Evolutionary conservation across 2,329 filamentous ascomycete species (phyloP).

Genomic region (Trichophyton mentagrophytes): DNA sequence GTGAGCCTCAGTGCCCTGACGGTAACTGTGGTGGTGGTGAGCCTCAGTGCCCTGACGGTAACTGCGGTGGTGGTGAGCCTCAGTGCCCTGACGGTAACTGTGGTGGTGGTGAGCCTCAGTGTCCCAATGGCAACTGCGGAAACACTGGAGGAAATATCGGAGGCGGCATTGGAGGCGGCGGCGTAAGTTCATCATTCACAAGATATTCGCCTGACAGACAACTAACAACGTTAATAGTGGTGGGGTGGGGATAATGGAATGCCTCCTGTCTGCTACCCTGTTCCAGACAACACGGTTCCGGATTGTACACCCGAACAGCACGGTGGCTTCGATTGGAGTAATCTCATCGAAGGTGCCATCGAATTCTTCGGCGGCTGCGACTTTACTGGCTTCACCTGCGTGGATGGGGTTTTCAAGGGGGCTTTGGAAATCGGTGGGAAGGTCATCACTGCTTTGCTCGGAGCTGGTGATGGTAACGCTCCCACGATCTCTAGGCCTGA

Average conservation of each 20-base stretch:
- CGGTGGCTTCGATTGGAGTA: conserved; percentile 58
- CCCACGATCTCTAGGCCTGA: conserved; percentile 48
- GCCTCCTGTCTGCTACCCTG: conserved; percentile 45
- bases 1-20: too few species aligned
- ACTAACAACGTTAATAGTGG: conserved; percentile 16
- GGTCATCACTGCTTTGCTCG: conserved; percentile 46
- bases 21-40: not conserved
- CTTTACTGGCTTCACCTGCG: conserved; percentile 62
- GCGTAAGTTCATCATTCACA: not conserved
- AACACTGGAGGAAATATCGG: not conserved
- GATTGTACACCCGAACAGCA: conserved; percentile 59
- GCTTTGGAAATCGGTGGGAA: conserved; percentile 31
- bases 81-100: not conserved
- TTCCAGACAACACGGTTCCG: conserved; percentile 62
- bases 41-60: not conserved
- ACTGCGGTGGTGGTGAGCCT: not conserved
- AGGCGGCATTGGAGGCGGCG: conserved; percentile 15
- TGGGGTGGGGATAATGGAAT: conserved; percentile 28
- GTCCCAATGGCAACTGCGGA: not conserved
- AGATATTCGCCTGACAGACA: not conserved
- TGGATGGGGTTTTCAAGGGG: too few species aligned
- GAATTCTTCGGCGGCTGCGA: conserved; percentile 56
- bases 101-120: not conserved
- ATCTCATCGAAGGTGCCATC: conserved; percentile 50
- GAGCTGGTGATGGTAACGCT: conserved; percentile 32